These are phyloP conservation scores for Blastobotrys illinoisensis DNA, from an alignment of 1,139 yeast species.

Conservation along the genomic window DNA sequence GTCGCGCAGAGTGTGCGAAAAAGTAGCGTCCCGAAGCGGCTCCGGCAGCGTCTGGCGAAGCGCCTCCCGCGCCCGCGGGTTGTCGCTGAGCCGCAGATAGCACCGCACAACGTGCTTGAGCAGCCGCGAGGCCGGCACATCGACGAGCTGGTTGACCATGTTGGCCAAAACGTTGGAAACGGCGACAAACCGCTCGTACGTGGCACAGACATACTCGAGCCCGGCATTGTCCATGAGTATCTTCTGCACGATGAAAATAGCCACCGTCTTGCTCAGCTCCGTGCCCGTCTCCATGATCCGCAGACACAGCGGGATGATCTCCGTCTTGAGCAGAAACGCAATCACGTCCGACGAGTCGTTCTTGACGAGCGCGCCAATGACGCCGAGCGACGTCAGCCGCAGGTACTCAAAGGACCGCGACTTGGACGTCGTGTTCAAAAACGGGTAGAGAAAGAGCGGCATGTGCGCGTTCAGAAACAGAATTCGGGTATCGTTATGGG, in stretches of 20 bases:
- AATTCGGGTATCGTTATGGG: constrained; percentile 84
- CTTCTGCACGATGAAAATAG: constrained; percentile 90
- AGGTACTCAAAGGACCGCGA: constrained; percentile 91
- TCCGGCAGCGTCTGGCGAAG: constrained; percentile 81
- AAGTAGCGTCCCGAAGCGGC: constrained; percentile 86
- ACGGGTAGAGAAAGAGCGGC: constrained; percentile 89
- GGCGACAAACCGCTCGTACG: constrained; percentile 90
- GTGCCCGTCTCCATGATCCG: constrained; percentile 95
- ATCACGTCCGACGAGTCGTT: constrained; percentile 95
- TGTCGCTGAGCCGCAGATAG: constrained; percentile 84
- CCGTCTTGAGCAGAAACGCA: constrained; percentile 82
- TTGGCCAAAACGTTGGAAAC: constrained; percentile 82
- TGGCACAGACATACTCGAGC: constrained; percentile 84
- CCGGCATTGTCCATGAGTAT: constrained; percentile 90
- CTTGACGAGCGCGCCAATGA: constrained; percentile 92
- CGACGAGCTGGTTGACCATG: constrained; percentile 82
- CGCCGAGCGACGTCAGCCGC: constrained; percentile 88
- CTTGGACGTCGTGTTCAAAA: constrained; percentile 84
- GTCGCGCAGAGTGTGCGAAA: constrained; percentile 70
- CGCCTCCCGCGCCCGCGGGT: constrained; percentile 84
- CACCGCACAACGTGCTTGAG: constrained; percentile 93
- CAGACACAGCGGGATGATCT: constrained; percentile 88
- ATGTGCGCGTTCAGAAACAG: constrained; percentile 84
- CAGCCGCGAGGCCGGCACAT: constrained; percentile 68
- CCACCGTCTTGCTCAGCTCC: constrained; percentile 91